Evolutionary conservation across 2,329 filamentous ascomycete species (phyloP).

Genomic region (Penicillium sp.): DNA sequence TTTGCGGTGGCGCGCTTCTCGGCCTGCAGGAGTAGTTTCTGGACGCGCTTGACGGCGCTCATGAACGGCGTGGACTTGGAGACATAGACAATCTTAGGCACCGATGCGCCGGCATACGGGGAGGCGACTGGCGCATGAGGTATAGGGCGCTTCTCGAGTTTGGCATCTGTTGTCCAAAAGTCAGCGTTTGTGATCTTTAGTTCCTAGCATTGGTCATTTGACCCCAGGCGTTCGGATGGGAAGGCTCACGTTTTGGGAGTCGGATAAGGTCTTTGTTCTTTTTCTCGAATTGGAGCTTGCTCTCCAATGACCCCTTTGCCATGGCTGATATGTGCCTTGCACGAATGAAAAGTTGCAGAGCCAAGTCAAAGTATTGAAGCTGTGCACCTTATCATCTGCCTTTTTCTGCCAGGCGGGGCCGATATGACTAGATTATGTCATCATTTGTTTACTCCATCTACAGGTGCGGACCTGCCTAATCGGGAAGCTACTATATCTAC

Average conservation of each 20-base stretch:
- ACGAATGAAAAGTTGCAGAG: neutral
- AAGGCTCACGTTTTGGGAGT: slow-evolving; percentile 38
- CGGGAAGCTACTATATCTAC: neutral
- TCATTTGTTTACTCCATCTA: neutral
- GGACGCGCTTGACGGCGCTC: slow-evolving; percentile 59
- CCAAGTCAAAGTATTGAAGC: neutral
- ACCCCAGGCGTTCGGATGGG: neutral
- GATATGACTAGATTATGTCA: slow-evolving; percentile 1
- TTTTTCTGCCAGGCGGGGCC: slow-evolving; percentile 19
- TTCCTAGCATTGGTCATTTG: neutral
- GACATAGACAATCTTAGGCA: slow-evolving; percentile 59
- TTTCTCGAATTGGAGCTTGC: slow-evolving; percentile 39
- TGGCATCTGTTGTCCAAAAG: slow-evolving; percentile 40
- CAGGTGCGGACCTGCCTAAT: neutral
- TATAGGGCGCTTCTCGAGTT: slow-evolving; percentile 57
- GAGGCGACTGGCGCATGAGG: slow-evolving; percentile 56
- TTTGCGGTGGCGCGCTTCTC: slow-evolving; percentile 53
- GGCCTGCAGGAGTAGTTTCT: slow-evolving; percentile 54
- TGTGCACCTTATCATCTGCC: slow-evolving; percentile 11
- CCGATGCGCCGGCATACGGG: slow-evolving; percentile 50
- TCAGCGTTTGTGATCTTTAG: slow-evolving; percentile 10
- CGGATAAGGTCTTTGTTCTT: slow-evolving; percentile 40
- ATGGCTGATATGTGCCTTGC: slow-evolving; percentile 12
- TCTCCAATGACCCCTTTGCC: slow-evolving; percentile 25
- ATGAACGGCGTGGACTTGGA: slow-evolving; percentile 57